Conservation (phyloP, 805 yeast genomes). For the Wickerhamomyces bovis region DNA sequence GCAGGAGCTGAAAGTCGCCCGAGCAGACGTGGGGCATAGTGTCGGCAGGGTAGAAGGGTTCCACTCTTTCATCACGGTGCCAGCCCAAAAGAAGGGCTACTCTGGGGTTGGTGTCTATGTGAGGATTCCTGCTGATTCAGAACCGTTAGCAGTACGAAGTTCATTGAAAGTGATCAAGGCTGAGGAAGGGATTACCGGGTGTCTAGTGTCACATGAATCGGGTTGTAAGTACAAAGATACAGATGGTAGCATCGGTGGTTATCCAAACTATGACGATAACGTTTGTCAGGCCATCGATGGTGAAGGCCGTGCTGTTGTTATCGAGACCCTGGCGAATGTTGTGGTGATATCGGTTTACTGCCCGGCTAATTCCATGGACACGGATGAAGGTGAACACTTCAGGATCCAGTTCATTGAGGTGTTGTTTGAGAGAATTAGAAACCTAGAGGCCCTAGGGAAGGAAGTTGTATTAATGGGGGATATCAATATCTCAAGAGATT, state of each 20-base stretch:
- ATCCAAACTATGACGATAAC: conserved; percentile 38
- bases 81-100: conserved; percentile 69
- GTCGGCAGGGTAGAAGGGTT: conserved; percentile 52
- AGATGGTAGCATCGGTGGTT: conserved; percentile 59
- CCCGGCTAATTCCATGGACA: conserved; percentile 80
- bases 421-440: conserved; percentile 55
- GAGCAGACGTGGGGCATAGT: conserved; percentile 37
- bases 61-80: conserved; percentile 62
- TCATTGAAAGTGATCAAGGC: conserved; percentile 58
- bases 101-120: conserved; percentile 88
- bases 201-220: conserved; percentile 23
- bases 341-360: conserved; percentile 72
- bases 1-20: conserved; percentile 76
- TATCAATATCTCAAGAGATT: conserved; percentile 72
- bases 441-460: conserved; percentile 51
- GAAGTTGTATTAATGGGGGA: conserved; percentile 83
- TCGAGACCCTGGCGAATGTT: conserved; percentile 60
- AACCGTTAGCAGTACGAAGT: conserved; percentile 29
- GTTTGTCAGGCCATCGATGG: conserved; percentile 49
- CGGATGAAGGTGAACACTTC: conserved; percentile 58
- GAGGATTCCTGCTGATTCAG: conserved; percentile 41
- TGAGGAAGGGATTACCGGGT: conserved; percentile 90
- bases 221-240: conserved; percentile 17
- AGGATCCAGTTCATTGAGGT: conserved; percentile 52
- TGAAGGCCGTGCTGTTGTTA: conserved; percentile 78